These are phyloP conservation scores for Spergularia azorica DNA, from an alignment of 179 eudicot genomes.

Conservation along the genomic window DNA sequence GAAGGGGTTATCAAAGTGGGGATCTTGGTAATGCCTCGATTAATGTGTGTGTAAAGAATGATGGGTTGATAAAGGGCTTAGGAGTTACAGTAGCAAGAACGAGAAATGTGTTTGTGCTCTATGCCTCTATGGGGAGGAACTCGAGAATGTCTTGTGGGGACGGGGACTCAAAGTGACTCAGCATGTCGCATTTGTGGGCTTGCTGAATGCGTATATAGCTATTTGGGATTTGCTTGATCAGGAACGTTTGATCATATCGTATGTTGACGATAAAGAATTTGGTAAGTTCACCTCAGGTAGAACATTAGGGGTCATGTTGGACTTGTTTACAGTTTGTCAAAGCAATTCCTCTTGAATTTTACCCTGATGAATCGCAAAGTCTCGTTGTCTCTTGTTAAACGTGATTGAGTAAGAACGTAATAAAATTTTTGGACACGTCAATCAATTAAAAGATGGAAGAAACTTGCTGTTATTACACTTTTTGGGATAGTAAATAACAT, in stretches of 20 bases:
- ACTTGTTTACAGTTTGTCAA: slow-evolving; percentile 53
- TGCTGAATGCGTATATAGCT: slow-evolving; percentile 65
- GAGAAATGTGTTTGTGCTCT: slow-evolving; percentile 57
- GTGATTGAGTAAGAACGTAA: slow-evolving; percentile 47
- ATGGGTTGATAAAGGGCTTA: slow-evolving; percentile 54
- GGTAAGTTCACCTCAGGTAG: slow-evolving; percentile 44
- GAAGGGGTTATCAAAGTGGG: slow-evolving; percentile 38
- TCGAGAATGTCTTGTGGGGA: neutral
- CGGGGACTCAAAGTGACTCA: slow-evolving; percentile 34
- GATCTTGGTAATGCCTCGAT: slow-evolving; percentile 58
- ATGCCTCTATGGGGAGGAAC: slow-evolving; percentile 55
- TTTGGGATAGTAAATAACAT: neutral
- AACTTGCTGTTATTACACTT: neutral
- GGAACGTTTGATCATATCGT: slow-evolving; percentile 42
- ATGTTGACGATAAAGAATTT: slow-evolving; percentile 43
- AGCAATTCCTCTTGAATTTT: slow-evolving; percentile 59
- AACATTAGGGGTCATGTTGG: slow-evolving; percentile 77
- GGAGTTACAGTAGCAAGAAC: slow-evolving; percentile 42
- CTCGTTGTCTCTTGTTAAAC: slow-evolving; percentile 46
- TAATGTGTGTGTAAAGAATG: slow-evolving; percentile 65
- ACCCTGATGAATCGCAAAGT: slow-evolving; percentile 54
- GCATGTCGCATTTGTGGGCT: slow-evolving; percentile 53
- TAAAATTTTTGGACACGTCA: slow-evolving; percentile 23
- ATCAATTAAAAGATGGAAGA: neutral
- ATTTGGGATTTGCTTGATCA: slow-evolving; percentile 58